Evolutionary conservation across 1,139 yeast genomes (phyloP).

Genomic region (Pichia kudriavzevii): DNA sequence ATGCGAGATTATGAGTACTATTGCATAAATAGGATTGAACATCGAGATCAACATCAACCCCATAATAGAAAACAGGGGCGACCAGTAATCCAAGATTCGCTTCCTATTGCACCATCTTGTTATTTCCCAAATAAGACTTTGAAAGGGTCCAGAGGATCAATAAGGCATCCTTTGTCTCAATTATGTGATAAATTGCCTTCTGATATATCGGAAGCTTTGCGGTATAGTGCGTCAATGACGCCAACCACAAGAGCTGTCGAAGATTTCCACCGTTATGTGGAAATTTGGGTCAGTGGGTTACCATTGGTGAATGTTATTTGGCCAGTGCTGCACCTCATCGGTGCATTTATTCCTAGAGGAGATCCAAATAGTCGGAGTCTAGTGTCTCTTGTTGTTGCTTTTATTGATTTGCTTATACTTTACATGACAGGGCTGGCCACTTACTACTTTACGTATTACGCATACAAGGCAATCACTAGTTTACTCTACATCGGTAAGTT

Average conservation of each 20-base stretch:
- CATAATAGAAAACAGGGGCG: background rate
- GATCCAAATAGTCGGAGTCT: slow-evolving; percentile 5
- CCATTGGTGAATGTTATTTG: slow-evolving; percentile 5
- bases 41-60: background rate
- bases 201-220: background rate
- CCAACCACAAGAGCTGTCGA: slow-evolving; percentile 7
- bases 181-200: slow-evolving; percentile 3
- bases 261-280: slow-evolving; percentile 8
- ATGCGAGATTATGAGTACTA: slow-evolving; percentile 14
- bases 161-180: slow-evolving; percentile 53
- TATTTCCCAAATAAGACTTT: slow-evolving; percentile 90
- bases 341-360: slow-evolving; percentile 6
- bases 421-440: slow-evolving; percentile 1
- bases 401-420: slow-evolving; percentile 3
- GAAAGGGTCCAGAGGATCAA: slow-evolving; percentile 83
- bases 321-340: slow-evolving; percentile 4
- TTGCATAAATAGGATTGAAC: slow-evolving; percentile 13
- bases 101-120: too few relatives aligned
- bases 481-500: background rate
- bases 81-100: too few relatives aligned
- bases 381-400: slow-evolving; percentile 4
- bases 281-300: slow-evolving; percentile 4
- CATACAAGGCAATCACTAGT: background rate
- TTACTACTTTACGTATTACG: background rate
- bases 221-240: background rate